These are phyloP conservation scores for Pseudognaphalium luteoalbum DNA, from an alignment of 129 eudicot genomes.

Conservation along the genomic window DNA sequence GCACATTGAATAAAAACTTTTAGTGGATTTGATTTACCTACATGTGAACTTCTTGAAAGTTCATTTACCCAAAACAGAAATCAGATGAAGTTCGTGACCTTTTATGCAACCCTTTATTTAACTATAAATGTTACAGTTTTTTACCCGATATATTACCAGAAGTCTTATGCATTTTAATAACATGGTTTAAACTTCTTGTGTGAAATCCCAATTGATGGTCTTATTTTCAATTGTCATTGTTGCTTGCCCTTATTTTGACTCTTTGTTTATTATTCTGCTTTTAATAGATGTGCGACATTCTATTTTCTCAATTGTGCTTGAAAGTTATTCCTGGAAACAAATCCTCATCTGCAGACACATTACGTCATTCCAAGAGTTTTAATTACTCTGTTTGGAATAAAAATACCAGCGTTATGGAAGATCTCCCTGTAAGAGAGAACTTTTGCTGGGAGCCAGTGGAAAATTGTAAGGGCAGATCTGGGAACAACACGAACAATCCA, in stretches of 20 bases:
- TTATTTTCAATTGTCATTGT: constrained; percentile 12
- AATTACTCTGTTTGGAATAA: constrained; percentile 46
- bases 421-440: constrained; percentile 41
- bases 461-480: constrained; percentile 43
- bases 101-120: no score
- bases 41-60: no score
- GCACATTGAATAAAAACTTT: not conserved
- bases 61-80: no score
- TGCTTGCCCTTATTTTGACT: constrained; percentile 14
- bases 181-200: not conserved
- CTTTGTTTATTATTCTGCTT: constrained; percentile 3
- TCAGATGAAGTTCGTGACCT: no score
- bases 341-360: constrained; percentile 49
- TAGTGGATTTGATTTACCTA: no score
- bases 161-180: no score
- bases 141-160: no score
- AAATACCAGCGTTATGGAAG: constrained; percentile 49
- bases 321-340: constrained; percentile 69
- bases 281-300: constrained; percentile 90
- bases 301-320: constrained; percentile 91
- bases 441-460: constrained; percentile 46
- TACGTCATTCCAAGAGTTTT: constrained; percentile 45
- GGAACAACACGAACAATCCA: constrained; percentile 38
- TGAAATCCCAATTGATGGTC: not conserved
- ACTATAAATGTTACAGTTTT: no score